Percentiles rank a stretch among this genome's conserved stretches.
phyloP scores from a whole-genome alignment of 2,329 filamentous ascomycete genomes.

The Tympanopsis confertula region DNA sequence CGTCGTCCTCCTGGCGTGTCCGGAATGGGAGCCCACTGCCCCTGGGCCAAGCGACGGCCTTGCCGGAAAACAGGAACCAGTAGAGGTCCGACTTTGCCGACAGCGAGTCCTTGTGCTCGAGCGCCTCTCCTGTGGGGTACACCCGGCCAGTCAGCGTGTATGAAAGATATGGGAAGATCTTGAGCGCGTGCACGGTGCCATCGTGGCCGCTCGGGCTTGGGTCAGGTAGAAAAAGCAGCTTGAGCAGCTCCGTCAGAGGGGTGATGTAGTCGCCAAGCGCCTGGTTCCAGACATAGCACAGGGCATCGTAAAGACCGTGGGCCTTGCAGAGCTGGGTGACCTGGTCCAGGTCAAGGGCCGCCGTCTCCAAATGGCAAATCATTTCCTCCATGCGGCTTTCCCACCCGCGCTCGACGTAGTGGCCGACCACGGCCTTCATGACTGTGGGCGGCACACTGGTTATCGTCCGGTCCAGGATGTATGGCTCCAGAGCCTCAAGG shows the following conservation, averaged over 20 bases:
- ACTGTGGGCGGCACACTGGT: conserved; percentile 67
- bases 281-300: conserved; percentile 94
- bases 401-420: conserved; percentile 67
- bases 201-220: conserved; percentile 40
- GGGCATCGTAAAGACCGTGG: conserved; percentile 82
- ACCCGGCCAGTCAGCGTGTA: conserved; percentile 79
- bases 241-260: conserved; percentile 71
- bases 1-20: conserved; percentile 40
- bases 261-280: conserved; percentile 82
- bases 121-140: conserved; percentile 74
- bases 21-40: conserved; percentile 47
- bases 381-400: conserved; percentile 80
- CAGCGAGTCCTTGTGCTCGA: conserved; percentile 59
- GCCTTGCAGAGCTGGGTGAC: conserved; percentile 83
- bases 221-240: conserved; percentile 50
- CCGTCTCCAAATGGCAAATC: conserved; percentile 82
- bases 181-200: conserved; percentile 63
- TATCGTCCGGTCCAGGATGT: conserved; percentile 70
- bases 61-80: conserved; percentile 84
- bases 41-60: conserved; percentile 64
- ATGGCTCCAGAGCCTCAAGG: conserved; percentile 76
- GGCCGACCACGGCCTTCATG: conserved; percentile 72
- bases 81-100: conserved; percentile 82
- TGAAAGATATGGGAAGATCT: conserved; percentile 89
- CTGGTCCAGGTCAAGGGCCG: conserved; percentile 86